Evolutionary conservation across 768 basidiomycete species (phyloP), one percentile per base, ranked within the genome.

Genomic region (Pulveroboletus ravenelii): DNA sequence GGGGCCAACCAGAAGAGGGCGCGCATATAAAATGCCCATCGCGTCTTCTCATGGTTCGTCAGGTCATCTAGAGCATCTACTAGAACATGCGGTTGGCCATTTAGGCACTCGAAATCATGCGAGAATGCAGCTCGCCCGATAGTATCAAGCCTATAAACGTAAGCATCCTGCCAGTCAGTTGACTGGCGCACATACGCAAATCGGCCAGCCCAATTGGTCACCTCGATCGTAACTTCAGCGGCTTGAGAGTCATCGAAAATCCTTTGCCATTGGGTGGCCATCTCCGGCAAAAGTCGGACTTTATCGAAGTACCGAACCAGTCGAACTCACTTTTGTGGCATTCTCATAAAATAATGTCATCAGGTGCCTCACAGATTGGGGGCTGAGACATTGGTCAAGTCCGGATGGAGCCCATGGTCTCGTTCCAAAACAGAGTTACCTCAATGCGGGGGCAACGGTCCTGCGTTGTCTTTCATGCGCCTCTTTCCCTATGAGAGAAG

Each of bases 1-100:
- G 82, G 82, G 25, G 78, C 74, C 14, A 80, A 62, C 80, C 79
- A 82, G 49, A 84, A 82, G 23, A 84, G 67, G 34, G 83, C 78
- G 35, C 80, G 77, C 73, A 82, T 82, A 56, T 82, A 82, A 60
- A 83, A 82, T 4, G 79, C 79, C 43, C 77, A 74, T n/a, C 58
- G 57, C 34, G 72, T 79, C 58, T 81, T 76, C 60, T 83, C 76
- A 41, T 76, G 77, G 60, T 82, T 82, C n/a, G 80, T 83, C 23
- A 84, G 67, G 25, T 75, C 75, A 56, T 84, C 79, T 39, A 84
- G 64, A 8, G 80, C 70, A 53, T 78, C 74, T 18, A 78, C 73
- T 3, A 84, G 62, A 20, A 71, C 61, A 57, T 80, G 74, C 4
- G 77, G 67, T 40, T 70, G 69, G 14, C 76, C 78, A 10, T 73